These are phyloP conservation scores for Phylloporus sp. DNA, from an alignment of 768 basidiomycete species.

Conservation along the genomic window DNA sequence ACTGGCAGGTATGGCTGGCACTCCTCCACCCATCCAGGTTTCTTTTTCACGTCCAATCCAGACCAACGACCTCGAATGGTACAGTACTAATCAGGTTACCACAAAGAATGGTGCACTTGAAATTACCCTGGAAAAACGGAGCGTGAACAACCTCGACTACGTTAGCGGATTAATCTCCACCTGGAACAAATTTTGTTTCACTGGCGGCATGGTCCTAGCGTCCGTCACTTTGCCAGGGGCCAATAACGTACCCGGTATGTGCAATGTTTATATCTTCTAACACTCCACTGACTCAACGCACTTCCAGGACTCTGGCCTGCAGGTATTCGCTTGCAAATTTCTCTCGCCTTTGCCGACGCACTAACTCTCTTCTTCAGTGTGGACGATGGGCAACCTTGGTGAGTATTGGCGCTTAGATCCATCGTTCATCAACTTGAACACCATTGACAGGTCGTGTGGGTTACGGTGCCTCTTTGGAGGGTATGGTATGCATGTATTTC, in stretches of 20 bases:
- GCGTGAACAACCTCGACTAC: slow-evolving; percentile 68
- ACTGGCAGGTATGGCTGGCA: slow-evolving; percentile 52
- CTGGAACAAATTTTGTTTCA: slow-evolving; percentile 94
- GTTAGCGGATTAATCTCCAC: slow-evolving; percentile 64
- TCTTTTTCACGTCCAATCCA: slow-evolving; percentile 18
- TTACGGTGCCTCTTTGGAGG: slow-evolving; percentile 82
- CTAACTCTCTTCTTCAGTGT: slow-evolving; percentile 35
- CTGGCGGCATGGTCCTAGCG: slow-evolving; percentile 73
- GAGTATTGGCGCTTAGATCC: slow-evolving; percentile 6
- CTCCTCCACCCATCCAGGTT: not conserved
- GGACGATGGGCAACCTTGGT: slow-evolving; percentile 80
- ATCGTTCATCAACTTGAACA: not conserved
- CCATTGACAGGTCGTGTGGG: slow-evolving; percentile 62
- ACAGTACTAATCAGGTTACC: slow-evolving; percentile 72
- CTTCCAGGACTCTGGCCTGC: slow-evolving; percentile 69
- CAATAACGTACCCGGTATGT: slow-evolving; percentile 43
- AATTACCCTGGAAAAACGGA: slow-evolving; percentile 63
- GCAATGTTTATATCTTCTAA: not conserved
- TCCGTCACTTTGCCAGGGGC: slow-evolving; percentile 69
- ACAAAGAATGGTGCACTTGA: slow-evolving; percentile 71
- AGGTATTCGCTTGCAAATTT: slow-evolving; percentile 14
- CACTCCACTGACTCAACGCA: not conserved
- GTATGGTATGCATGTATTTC: slow-evolving; percentile 49
- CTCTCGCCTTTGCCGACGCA: not conserved
- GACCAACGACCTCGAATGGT: slow-evolving; percentile 84